Percentiles rank a stretch among this genome's conserved stretches.
Conservation (phyloP, 768 basidiomycete species). For the Tricholoma sp. region DNA sequence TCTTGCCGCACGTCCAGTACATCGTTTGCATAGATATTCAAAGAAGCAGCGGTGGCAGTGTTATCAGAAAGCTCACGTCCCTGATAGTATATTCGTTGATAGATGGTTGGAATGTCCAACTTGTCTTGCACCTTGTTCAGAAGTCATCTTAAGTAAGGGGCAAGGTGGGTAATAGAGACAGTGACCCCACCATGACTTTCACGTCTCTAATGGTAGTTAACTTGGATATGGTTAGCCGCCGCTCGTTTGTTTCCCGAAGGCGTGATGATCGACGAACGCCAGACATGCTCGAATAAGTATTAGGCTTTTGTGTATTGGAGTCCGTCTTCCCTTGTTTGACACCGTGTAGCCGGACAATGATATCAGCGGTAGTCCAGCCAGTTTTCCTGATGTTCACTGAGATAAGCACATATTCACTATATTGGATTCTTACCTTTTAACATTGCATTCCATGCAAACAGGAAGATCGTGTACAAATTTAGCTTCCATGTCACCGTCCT, state of each 20-base stretch:
- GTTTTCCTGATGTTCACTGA: slow-evolving; percentile 34
- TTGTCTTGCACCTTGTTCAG: slow-evolving; percentile 51
- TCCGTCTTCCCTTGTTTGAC: slow-evolving; percentile 12
- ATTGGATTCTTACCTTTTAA: slow-evolving; percentile 41
- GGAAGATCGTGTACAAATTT: slow-evolving; percentile 43
- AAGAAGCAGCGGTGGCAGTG: slow-evolving; percentile 47
- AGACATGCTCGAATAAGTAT: slow-evolving; percentile 29
- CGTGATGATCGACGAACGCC: slow-evolving; percentile 67
- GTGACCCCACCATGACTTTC: slow-evolving; percentile 58
- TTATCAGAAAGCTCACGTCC: slow-evolving; percentile 65
- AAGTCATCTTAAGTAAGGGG: slow-evolving; percentile 2
- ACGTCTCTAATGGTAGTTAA: slow-evolving; percentile 72
- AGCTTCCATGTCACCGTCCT: slow-evolving; percentile 24
- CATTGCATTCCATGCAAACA: slow-evolving; percentile 59
- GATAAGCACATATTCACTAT: background rate
- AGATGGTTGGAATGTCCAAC: slow-evolving; percentile 68
- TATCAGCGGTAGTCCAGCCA: slow-evolving; percentile 56
- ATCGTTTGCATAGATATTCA: slow-evolving; percentile 52
- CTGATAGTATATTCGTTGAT: slow-evolving; percentile 63
- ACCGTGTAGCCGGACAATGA: slow-evolving; percentile 46
- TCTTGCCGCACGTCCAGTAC: slow-evolving; percentile 64
- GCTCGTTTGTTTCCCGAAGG: slow-evolving; percentile 51
- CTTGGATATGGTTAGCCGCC: slow-evolving; percentile 55
- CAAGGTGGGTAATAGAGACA: background rate
- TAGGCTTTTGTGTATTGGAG: slow-evolving; percentile 10